Conservation (phyloP, 352 stramenopile species). For the Hyaloperonospora arabidopsidis region DNA sequence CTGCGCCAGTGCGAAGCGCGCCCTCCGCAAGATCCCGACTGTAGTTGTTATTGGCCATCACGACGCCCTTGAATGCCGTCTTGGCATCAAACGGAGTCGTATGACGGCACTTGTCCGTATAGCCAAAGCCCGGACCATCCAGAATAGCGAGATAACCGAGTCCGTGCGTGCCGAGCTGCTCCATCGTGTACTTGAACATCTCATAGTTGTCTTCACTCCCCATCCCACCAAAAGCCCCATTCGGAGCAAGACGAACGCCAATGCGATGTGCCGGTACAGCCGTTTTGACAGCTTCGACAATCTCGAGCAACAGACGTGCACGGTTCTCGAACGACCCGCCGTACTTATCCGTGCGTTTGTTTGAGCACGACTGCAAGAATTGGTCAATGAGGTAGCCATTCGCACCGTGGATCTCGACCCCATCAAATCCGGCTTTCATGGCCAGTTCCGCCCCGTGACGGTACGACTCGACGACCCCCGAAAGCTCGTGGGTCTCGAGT, state of each 20-base stretch:
- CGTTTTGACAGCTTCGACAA: conserved; percentile 46
- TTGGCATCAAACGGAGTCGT: conserved; percentile 26
- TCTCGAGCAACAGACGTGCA: conserved; percentile 50
- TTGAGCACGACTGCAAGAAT: conserved; percentile 64
- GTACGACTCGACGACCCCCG: conserved; percentile 52
- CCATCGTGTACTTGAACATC: conserved; percentile 32
- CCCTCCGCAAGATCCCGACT: conserved; percentile 25
- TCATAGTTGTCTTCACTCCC: conserved; percentile 34
- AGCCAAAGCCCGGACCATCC: conserved; percentile 12
- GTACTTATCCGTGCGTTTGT: conserved; percentile 68
- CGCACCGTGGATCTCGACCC: conserved; percentile 55
- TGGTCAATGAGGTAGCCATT: conserved; percentile 90
- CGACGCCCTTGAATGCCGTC: conserved; percentile 26
- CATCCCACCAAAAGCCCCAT: conserved; percentile 23
- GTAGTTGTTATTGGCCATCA: conserved; percentile 34
- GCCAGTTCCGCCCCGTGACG: conserved; percentile 32
- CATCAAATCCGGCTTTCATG: conserved; percentile 60
- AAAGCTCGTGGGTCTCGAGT: conserved; percentile 65
- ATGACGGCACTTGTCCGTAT: conserved; percentile 20
- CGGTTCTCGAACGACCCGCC: conserved; percentile 26
- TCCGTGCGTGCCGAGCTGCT: conserved; percentile 23
- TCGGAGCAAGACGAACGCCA: conserved; percentile 27
- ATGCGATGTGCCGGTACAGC: conserved; percentile 21
- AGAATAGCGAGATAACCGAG: conserved; percentile 32
- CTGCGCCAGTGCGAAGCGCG: conserved; percentile 25